phyloP scores from a whole-genome alignment of 306 rosid species.

The Bauhinia variegata region DNA sequence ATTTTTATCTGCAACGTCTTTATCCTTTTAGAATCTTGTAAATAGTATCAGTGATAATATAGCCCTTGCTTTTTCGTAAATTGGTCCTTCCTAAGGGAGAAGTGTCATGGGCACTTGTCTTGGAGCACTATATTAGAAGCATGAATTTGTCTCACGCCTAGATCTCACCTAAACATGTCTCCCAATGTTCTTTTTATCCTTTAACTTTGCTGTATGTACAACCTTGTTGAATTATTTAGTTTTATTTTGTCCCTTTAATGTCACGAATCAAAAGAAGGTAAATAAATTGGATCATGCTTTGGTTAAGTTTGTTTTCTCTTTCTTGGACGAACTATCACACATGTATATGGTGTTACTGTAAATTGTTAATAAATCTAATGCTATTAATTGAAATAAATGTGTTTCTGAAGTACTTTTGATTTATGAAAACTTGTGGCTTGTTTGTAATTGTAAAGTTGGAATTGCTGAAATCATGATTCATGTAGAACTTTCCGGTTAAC shows the following conservation, averaged over 20 bases:
- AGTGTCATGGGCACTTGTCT: not conserved
- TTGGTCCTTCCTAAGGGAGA: not conserved
- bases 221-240: not conserved
- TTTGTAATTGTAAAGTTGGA: not conserved
- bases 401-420: not conserved
- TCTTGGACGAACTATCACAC: not conserved
- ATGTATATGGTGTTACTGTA: not conserved
- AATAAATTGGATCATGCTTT: not conserved
- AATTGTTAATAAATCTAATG: not conserved
- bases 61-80: not conserved
- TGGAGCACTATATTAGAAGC: not conserved
- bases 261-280: not conserved
- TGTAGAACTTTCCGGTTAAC: conserved; percentile 7
- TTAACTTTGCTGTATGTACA: not conserved
- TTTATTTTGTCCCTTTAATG: not conserved
- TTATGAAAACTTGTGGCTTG: not conserved
- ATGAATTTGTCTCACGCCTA: too few species aligned
- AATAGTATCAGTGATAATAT: too few species aligned
- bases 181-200: too few species aligned
- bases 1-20: too few species aligned
- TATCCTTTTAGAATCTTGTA: too few species aligned
- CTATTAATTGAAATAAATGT: not conserved
- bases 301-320: not conserved
- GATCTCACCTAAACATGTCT: too few species aligned
- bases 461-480: too few species aligned